Evolutionary conservation across 179 eudicot genomes (phyloP).

Genomic region (Pouteria campechiana): DNA sequence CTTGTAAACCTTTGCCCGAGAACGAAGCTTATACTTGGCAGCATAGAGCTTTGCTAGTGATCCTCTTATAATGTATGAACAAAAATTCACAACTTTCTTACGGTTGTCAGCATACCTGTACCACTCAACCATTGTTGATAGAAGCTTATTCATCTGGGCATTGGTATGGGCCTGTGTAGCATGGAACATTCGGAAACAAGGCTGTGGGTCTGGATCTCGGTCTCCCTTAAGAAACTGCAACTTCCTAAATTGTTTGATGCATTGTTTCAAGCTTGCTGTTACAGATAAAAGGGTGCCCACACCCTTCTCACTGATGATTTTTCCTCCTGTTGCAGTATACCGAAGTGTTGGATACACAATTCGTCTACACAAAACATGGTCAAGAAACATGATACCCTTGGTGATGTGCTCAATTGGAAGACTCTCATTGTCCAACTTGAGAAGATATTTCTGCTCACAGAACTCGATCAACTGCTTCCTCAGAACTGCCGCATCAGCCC

Average conservation of each 20-base stretch:
- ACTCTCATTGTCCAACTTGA: conserved; percentile 84
- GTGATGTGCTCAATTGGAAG: conserved; percentile 96
- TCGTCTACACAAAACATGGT: conserved; percentile 86
- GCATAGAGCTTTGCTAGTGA: conserved; percentile 98
- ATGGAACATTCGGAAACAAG: conserved; percentile 96
- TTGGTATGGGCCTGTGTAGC: conserved; percentile 97
- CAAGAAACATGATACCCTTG: conserved; percentile 94
- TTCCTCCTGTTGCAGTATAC: conserved; percentile 91
- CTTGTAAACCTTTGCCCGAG: conserved; percentile 92
- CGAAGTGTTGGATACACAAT: conserved; percentile 95
- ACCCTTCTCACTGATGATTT: conserved; percentile 92
- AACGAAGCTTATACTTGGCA: conserved; percentile 92
- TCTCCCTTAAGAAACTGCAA: conserved; percentile 79
- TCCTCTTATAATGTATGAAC: conserved; percentile 81
- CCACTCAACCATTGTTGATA: conserved; percentile 90
- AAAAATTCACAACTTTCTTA: conserved; percentile 85
- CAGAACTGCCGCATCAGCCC: conserved; percentile 86
- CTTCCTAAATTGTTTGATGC: conserved; percentile 83
- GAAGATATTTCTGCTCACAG: conserved; percentile 75
- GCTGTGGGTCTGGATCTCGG: conserved; percentile 95
- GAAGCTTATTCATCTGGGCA: conserved; percentile 89
- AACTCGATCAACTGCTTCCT: conserved; percentile 85
- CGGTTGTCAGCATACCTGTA: conserved; percentile 81
- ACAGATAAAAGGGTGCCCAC: conserved; percentile 92
- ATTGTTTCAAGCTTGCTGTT: conserved; percentile 90